These are phyloP conservation scores for Apiospora arundinis DNA, from an alignment of 2,329 filamentous ascomycete species.

Conservation along the genomic window DNA sequence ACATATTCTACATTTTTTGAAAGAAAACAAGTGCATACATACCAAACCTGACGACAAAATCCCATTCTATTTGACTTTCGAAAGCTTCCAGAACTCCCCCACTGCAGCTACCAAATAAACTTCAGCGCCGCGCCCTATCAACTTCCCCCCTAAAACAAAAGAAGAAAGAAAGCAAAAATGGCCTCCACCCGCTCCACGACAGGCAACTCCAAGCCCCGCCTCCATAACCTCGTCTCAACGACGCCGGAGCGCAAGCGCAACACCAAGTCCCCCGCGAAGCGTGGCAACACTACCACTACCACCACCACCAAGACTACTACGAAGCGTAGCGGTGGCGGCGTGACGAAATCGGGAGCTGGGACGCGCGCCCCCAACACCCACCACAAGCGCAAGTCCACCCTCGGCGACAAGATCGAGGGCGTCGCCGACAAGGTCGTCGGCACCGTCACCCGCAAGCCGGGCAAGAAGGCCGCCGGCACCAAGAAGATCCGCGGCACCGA, in stretches of 20 bases:
- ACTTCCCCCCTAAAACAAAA: not conserved
- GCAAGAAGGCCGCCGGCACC: constrained; percentile 38
- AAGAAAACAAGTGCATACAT: not conserved
- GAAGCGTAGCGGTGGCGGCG: constrained; percentile 24
- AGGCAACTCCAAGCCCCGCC: constrained; percentile 35
- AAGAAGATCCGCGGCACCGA: constrained; percentile 37
- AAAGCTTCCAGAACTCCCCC: not conserved
- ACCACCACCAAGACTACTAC: constrained; percentile 27
- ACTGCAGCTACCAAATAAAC: not conserved
- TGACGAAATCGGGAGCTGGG: constrained; percentile 29
- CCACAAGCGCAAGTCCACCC: constrained; percentile 38
- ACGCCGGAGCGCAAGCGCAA: constrained; percentile 36
- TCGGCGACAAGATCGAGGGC: constrained; percentile 36
- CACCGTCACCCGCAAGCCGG: constrained; percentile 32
- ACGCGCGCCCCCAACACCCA: constrained; percentile 30
- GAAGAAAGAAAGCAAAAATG: constrained; percentile 24
- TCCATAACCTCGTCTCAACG: constrained; percentile 33
- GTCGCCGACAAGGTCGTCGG: constrained; percentile 36
- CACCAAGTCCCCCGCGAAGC: constrained; percentile 22
- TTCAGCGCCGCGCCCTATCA: not conserved
- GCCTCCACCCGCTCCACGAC: constrained; percentile 36
- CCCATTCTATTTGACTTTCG: not conserved
- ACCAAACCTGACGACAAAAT: not conserved
- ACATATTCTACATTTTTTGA: not conserved
- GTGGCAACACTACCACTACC: not conserved